Percentiles rank a stretch among this genome's conserved stretches.
These are phyloP conservation scores for Entomophthora muscae DNA, from an alignment of 371 early-diverging fungal species.

Conservation along the genomic window DNA sequence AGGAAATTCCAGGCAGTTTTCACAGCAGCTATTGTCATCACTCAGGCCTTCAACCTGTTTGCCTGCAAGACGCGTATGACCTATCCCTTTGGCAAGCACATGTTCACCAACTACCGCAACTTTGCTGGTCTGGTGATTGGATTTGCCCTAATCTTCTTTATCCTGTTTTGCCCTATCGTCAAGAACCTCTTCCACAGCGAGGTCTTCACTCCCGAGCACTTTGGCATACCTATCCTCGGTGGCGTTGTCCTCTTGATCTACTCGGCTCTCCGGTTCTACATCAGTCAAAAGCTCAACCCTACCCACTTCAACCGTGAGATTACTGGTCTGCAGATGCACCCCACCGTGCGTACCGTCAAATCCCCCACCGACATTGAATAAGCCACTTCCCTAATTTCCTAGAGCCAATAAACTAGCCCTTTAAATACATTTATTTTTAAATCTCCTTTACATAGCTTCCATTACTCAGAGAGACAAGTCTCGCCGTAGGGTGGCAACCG, in stretches of 20 bases:
- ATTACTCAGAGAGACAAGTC: too few species aligned
- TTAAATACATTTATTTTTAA: too few species aligned
- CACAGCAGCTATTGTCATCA: conserved; percentile 60
- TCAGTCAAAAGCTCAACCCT: conserved; percentile 35
- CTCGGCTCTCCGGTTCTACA: conserved; percentile 34
- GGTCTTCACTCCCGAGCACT: conserved; percentile 35
- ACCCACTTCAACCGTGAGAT: conserved; percentile 51
- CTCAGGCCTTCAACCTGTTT: conserved; percentile 84
- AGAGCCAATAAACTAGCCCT: too few species aligned
- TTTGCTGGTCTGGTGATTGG: conserved; percentile 48
- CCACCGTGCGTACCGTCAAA: conserved; percentile 25
- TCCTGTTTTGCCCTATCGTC: conserved; percentile 69
- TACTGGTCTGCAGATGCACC: conserved; percentile 50
- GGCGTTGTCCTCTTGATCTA: conserved; percentile 63
- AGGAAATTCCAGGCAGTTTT: conserved; percentile 56
- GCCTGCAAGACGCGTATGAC: conserved; percentile 66
- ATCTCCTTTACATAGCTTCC: too few species aligned
- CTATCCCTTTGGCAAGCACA: conserved; percentile 57
- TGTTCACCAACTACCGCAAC: conserved; percentile 56
- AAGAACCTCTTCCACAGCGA: conserved; percentile 49
- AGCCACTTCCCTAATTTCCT: too few species aligned
- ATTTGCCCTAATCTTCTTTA: conserved; percentile 31
- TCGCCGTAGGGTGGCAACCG: too few species aligned
- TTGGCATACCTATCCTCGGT: conserved; percentile 60
- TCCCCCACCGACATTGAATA: neutral